Base-by-base conservation (phyloP, 139 green algal species). In the Cymbomonas tetramitiformis region DNA sequence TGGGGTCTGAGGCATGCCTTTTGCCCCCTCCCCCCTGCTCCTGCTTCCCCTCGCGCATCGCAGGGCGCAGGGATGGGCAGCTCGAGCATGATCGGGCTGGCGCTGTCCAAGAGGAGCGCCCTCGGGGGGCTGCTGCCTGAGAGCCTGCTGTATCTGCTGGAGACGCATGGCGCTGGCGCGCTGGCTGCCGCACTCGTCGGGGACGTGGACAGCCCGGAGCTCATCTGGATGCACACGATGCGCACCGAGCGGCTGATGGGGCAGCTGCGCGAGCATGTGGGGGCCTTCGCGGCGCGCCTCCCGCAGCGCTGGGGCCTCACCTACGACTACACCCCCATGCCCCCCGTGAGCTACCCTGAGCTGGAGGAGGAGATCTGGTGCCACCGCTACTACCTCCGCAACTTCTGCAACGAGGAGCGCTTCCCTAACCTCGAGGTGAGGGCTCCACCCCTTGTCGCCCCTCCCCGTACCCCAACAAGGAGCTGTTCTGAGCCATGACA, bases 141-240 rank as follows among this genome's bases (percentile, higher is more conserved):
- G 71, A 83, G 65, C 39, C 73, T 96, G 58, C 76, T 96, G 26
- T 82, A 94, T 62, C 63, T 88, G 33, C 74, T 96, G 32, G 76
- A 86, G 36, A 44, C 32, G 44, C 19, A 46, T 1, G 62, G 62
- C 0, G 47, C 84, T 2, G 62, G 70, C 5, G 73, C 72, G 0
- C 94, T 96, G 75, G 79, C 86, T 0, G 67, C 68, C 25, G 83
- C 83, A 0, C 62, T 96, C 12, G 53, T 62, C 3, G 87, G 75
- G 2, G 85, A 96, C 71, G 57, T 62, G 1, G 81, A 93, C 72
- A 93, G 72, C 1, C 88, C 88, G 0, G 88, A 96, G 75, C 67
- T 96, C 24, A 63, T 96, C 1, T 96, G 88, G 88, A 94, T 83
- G 15, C 71, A 87, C 36, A 57, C 46, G 53, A 96, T 96, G 88